A percentile compares a stretch with the other conserved stretches of the same genome.
Conservation (phyloP, 164 flowering plant species). For the Magnolia kwangsiensis region DNA sequence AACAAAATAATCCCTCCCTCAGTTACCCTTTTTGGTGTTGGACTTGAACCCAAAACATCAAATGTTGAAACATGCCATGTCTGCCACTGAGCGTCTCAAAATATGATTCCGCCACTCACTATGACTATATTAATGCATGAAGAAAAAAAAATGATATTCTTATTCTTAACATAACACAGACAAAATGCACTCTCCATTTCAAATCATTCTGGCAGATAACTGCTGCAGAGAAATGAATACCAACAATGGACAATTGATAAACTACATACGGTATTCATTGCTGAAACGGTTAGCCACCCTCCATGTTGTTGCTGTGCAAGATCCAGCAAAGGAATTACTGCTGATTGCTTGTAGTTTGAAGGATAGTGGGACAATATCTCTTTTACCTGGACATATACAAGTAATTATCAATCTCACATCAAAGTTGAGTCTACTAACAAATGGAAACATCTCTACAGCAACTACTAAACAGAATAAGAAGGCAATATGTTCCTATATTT, state of each 20-base stretch:
- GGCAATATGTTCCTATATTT: background rate
- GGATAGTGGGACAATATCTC: slow-evolving; percentile 97
- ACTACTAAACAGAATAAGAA: background rate
- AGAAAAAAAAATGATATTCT: background rate
- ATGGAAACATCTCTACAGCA: background rate
- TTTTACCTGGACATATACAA: slow-evolving; percentile 43
- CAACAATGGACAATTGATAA: background rate
- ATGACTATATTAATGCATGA: background rate
- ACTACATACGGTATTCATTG: slow-evolving; percentile 88
- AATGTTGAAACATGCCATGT: too few relatives aligned
- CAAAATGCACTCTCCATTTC: background rate
- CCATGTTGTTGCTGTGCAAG: slow-evolving; percentile 99
- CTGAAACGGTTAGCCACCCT: slow-evolving; percentile 98
- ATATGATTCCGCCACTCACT: background rate
- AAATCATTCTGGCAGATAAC: slow-evolving; percentile 6
- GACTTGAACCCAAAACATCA: too few relatives aligned
- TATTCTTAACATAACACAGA: background rate
- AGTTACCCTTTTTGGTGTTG: too few relatives aligned
- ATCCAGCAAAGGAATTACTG: slow-evolving; percentile 93
- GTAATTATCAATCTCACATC: background rate
- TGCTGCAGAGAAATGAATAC: background rate
- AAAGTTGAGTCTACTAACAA: slow-evolving; percentile 1
- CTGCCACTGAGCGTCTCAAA: too few relatives aligned
- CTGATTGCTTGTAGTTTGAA: slow-evolving; percentile 97
- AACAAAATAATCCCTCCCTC: too few relatives aligned